A percentile compares a stretch with the other conserved stretches of the same genome.
Conservation (phyloP, 2,329 filamentous ascomycete genomes). For the Scytalidium sp. region DNA sequence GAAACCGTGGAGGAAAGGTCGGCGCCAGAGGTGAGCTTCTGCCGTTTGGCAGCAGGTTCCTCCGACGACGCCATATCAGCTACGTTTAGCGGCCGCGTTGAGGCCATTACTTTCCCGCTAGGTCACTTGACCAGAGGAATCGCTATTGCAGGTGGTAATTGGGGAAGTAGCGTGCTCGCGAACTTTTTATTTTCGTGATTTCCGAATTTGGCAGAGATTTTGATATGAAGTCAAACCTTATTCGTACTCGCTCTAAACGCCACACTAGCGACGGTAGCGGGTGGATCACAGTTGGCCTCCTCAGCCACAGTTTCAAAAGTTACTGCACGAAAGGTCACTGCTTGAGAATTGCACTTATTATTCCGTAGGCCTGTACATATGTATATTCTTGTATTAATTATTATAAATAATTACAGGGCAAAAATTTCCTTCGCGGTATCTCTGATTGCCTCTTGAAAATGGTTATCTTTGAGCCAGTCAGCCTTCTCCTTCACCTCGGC, state of each 20-base stretch:
- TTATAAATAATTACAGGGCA: neutral
- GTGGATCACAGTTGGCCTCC: no score
- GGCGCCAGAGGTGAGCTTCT: constrained; percentile 4
- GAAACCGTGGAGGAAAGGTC: neutral
- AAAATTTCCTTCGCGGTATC: neutral
- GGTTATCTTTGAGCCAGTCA: constrained; percentile 6
- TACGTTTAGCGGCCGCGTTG: neutral
- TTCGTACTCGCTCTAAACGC: no score
- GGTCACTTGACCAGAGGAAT: neutral
- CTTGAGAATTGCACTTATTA: no score
- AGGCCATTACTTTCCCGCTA: neutral
- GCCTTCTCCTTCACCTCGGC: constrained; percentile 9
- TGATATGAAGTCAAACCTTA: no score
- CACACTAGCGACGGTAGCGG: no score
- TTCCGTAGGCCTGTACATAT: no score
- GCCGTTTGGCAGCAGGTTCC: constrained; percentile 10
- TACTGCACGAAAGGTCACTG: no score
- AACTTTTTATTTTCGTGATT: neutral
- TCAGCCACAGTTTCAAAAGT: no score
- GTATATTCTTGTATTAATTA: neutral
- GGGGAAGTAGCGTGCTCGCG: neutral
- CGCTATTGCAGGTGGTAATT: neutral
- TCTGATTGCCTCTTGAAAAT: neutral
- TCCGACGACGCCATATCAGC: neutral
- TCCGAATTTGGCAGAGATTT: neutral